Percentiles rank a stretch among this genome's conserved stretches.
phyloP scores from a whole-genome alignment of 306 rosid genomes.

The Cucurbita ficifolia region DNA sequence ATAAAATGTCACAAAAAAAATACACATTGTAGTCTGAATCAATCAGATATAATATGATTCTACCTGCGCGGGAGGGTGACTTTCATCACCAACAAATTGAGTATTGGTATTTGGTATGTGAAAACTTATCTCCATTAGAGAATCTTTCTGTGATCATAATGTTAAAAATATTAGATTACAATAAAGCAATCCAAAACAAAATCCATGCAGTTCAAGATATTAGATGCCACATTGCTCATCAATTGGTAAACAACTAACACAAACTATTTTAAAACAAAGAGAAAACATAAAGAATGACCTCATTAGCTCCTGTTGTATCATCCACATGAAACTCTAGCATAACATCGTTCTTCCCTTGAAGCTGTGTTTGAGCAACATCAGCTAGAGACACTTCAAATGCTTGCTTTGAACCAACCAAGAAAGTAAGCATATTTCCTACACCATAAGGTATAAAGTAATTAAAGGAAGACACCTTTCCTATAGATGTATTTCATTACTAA shows the following conservation, averaged over 20 bases:
- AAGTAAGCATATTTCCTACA: constrained; percentile 80
- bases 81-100: constrained; percentile 94
- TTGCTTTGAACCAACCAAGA: constrained; percentile 85
- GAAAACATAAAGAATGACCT: constrained; percentile 31
- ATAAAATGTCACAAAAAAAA: constrained; percentile 8
- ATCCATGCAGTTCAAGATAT: not conserved
- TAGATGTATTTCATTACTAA: not conserved
- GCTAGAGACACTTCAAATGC: constrained; percentile 97
- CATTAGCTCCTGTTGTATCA: constrained; percentile 96
- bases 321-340: constrained; percentile 92
- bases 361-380: constrained; percentile 89
- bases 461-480: not conserved
- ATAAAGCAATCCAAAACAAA: not conserved
- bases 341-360: constrained; percentile 93
- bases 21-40: not conserved
- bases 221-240: not conserved
- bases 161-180: constrained; percentile 1
- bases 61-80: constrained; percentile 89
- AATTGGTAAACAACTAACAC: not conserved
- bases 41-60: constrained; percentile 11
- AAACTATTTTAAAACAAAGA: not conserved
- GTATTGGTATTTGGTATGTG: constrained; percentile 96
- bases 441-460: not conserved
- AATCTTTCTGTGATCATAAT: constrained; percentile 68
- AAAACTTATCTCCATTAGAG: constrained; percentile 92